phyloP scores from a whole-genome alignment of 352 stramenopile genomes.

The Pythium graminicola region DNA sequence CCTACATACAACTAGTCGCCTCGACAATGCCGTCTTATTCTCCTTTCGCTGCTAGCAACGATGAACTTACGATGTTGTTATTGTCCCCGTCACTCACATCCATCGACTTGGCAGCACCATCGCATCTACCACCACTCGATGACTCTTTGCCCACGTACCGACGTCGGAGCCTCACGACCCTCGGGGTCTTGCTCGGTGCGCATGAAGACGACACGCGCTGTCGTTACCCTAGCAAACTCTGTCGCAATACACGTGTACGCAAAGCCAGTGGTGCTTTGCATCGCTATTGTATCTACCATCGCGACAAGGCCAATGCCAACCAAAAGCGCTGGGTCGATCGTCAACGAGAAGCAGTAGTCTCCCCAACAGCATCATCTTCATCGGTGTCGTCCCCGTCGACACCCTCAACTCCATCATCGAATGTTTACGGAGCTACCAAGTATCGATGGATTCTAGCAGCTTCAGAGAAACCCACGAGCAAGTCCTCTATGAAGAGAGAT shows the following conservation, averaged over 20 bases:
- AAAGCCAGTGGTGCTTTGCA: constrained; percentile 29
- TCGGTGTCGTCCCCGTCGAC: neutral
- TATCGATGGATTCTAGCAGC: constrained; percentile 17
- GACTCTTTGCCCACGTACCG: neutral
- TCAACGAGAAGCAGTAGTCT: constrained; percentile 9
- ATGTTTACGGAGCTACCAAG: neutral
- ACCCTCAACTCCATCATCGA: neutral
- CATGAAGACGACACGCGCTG: constrained; percentile 8
- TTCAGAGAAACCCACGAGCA: neutral
- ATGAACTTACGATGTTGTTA: neutral
- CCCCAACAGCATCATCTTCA: neutral
- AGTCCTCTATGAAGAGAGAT: neutral
- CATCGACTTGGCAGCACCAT: too few relatives aligned
- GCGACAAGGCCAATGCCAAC: constrained; percentile 29
- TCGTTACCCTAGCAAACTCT: constrained; percentile 19
- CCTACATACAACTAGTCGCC: too few relatives aligned
- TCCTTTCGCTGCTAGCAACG: neutral
- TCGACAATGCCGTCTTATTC: neutral
- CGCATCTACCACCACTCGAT: too few relatives aligned
- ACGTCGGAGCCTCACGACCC: neutral
- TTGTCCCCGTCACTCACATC: neutral
- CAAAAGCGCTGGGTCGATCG: constrained; percentile 26
- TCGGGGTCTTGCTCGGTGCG: neutral
- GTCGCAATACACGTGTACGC: constrained; percentile 21
- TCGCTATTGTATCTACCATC: constrained; percentile 28